phyloP scores from a whole-genome alignment of 208 protist genomes.

The Balamuthia mandrillaris region DNA sequence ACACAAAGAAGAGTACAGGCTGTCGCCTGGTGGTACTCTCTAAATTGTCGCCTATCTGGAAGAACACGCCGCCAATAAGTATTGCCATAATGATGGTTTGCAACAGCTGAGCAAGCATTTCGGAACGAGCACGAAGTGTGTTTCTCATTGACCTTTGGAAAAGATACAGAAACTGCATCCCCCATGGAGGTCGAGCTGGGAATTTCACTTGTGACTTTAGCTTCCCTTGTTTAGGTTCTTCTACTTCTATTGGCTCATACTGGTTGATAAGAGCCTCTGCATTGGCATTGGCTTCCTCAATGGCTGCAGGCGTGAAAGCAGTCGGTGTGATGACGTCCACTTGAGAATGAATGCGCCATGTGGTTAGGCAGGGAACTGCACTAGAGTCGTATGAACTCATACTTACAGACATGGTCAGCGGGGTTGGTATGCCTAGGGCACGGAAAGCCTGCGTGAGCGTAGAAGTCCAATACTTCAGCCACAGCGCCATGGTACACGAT shows the following conservation, averaged over 20 bases:
- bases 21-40: not conserved
- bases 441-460: conserved; percentile 21
- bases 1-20: conserved; percentile 27
- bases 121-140: not conserved
- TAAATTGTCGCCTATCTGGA: conserved; percentile 17
- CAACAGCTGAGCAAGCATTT: not conserved
- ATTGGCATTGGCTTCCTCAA: not conserved
- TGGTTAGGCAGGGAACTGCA: not conserved
- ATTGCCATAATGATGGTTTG: conserved; percentile 18
- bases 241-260: not conserved
- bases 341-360: not conserved
- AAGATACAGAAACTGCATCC: conserved; percentile 3
- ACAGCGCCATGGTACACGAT: conserved; percentile 34
- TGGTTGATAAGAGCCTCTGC: not conserved
- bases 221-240: not conserved
- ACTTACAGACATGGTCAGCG: conserved; percentile 45
- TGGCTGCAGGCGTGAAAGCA: not conserved
- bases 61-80: conserved; percentile 37
- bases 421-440: conserved; percentile 46
- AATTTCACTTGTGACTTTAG: not conserved
- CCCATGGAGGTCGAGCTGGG: not conserved
- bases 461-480: conserved; percentile 1
- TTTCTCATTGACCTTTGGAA: conserved; percentile 17
- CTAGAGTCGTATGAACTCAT: not conserved
- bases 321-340: conserved; percentile 19